Base-by-base conservation (phyloP, 2,329 filamentous ascomycete species). In the Xenoacremonium recifei region DNA sequence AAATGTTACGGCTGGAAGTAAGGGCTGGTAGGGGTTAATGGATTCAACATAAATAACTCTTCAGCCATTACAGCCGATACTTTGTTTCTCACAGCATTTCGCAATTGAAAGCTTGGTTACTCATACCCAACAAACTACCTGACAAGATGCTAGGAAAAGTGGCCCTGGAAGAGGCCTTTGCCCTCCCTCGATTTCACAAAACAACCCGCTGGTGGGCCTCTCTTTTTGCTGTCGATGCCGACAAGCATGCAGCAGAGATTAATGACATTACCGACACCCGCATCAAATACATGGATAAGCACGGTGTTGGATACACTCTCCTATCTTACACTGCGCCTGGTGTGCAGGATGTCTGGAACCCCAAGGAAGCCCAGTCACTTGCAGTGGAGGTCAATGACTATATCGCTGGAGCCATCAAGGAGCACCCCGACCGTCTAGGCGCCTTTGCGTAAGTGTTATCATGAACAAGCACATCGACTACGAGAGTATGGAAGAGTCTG, bases 101-200 rank as follows among this genome's bases (percentile, higher is more conserved):
- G n/a, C n/a, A n/a, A n/a, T n/a, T n/a, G n/a, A n/a, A n/a, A n/a
- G n/a, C n/a, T n/a, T n/a, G n/a, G n/a, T n/a, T n/a, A n/a, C n/a
- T n/a, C n/a, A n/a, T n/a, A n/a, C n/a, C n/a, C n/a, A n/a, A n/a
- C n/a, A n/a, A n/a, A n/a, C n/a, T n/a, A n/a, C n/a, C n/a, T n/a
- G n/a, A n/a, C n/a, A n/a, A n/a, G n/a, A 82, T 82, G 77, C 62
- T 73, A 11, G 80, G 80, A 45, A 84, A 84, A 49, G 71, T 84
- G 44, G 75, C 76, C 11, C 67, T 84, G 17, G 80, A 84, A 59
- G 80, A 84, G 63, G 78, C 79, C 12, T 83, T 82, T 48, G 75
- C 74, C 46, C 68, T 82, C 6, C 78, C 81, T 33, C 72, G 78
- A 23, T 71, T 82, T 47, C 68, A 73, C 34, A 76, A 82, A 48